Base-by-base conservation (phyloP, 2,329 filamentous ascomycete species). In the Colletotrichum tanaceti region DNA sequence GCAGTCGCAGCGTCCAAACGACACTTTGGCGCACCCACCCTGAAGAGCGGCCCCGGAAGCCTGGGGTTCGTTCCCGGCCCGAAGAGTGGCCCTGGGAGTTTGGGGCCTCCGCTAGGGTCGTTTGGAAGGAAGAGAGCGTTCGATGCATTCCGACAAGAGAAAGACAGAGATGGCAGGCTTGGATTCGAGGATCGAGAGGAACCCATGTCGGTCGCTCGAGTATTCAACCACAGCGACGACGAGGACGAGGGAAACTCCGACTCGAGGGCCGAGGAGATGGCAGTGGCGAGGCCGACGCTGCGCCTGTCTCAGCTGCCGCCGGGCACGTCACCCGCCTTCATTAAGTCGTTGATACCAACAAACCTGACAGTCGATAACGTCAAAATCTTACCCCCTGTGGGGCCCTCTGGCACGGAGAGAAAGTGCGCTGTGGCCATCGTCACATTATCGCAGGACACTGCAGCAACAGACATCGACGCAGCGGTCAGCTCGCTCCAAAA, bases 391-490 rank as follows among this genome's bases (percentile, higher is more conserved):
- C 86, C 89, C 3, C 79, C 86, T 0, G 76, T 80, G 14, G 85
- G 84, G 2, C 80, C 86, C 1, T 81, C 79, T 44, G 79, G 80
- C 14, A 85, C 83, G 3, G 91, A 94, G 72, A 87, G 91, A 67
- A 94, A 90, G 75, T 91, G 90, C 2, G 86, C 89, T 41, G 86
- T 92, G 18, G 93, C 93, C 5, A 93, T 97, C 73, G 91, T 96
- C 53, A 94, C 91, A 0, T 81, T 97, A 38, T 89, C 91, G 1
- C 89, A 91, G 66, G 93, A 96, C 72, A 96, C 93, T 0, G 88
- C 93, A 0, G 91, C 91, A 0, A 91, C 90, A 28, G 93, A 97
- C 65, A 94, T 98, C 62, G 94, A 98, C 74, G 85, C 88, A 4
- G 87, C 90, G 0, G 92, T 97, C 60, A 95, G 90, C 75, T 81